Evolutionary conservation across 1,139 yeast genomes (phyloP), one percentile per base, ranked within the genome.

Genomic region (Debaryomycetaceae sp.): DNA sequence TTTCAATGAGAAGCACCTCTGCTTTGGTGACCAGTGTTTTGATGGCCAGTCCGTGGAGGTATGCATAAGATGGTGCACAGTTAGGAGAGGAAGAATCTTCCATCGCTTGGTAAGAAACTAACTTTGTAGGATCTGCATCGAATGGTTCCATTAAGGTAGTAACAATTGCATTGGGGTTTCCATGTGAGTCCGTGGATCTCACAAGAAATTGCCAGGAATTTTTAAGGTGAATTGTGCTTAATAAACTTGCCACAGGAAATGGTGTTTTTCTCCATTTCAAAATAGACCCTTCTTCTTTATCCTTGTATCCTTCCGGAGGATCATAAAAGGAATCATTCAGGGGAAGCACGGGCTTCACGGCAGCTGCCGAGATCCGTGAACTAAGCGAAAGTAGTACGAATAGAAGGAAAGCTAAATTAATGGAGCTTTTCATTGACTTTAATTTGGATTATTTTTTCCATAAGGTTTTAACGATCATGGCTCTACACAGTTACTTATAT

Each of bases 91-190:
- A 50, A 9, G 69, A 45, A 48, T 68, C 71, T 47, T 65, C 56
- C 34, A 69, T 67, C 11, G 57, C 44, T 41, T 65, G 70, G 45
- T 61, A 65, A 7, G 67, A 55, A 6, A 67, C 48, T n/a, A 68
- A 37, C 40, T 57, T 58, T 5, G 51, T 45, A 8, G 58, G 50
- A 40, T 66, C 61, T 7, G 64, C 62, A 41, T 62, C 55, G 38
- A 46, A 53, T 1, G 73, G 70, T 42, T 55, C 59, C 11, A 64
- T 51, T 4, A 68, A 42, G 1, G 73, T 65, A 7, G 68, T 50
- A 8, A 59, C 62, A 22, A 65, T 55, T 3, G 59, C 65, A 14
- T 48, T 55, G 5, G 74, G 58, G 15, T 58, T 51, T 2, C 67
- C 70, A 30, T 50, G 48, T 2, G 63, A 44, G 42, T 67, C 70